Evolutionary conservation across 345 rosid genomes (phyloP).

Genomic region (Hevea brasiliensis): DNA sequence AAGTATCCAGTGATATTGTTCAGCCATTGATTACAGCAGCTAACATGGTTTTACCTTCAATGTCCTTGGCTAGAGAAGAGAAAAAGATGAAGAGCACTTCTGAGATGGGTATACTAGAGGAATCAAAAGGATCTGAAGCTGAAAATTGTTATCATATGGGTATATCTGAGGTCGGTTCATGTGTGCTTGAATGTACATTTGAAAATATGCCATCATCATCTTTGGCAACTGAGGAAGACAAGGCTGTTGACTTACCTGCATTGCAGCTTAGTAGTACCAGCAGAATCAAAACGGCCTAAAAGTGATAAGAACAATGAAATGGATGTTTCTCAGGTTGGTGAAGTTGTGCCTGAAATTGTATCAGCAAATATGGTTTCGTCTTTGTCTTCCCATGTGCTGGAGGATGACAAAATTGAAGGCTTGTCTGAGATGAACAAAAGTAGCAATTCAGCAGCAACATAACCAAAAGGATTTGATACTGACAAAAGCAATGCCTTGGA

Average conservation of each 20-base stretch:
- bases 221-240: constrained; percentile 8
- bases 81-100: background rate
- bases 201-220: constrained; percentile 10
- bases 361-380: background rate
- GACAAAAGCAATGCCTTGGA: background rate
- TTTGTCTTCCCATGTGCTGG: background rate
- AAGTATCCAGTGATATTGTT: background rate
- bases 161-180: background rate
- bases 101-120: constrained; percentile 8
- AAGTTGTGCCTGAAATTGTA: background rate
- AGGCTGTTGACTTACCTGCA: constrained; percentile 3
- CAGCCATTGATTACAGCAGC: background rate
- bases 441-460: background rate
- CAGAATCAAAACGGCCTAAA: background rate
- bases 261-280: background rate
- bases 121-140: background rate
- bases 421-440: background rate
- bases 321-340: background rate
- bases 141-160: background rate
- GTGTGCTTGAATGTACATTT: background rate
- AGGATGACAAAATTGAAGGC: background rate
- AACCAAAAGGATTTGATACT: constrained; percentile 4
- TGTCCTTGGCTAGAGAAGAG: background rate
- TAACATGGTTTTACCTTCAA: background rate
- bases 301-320: background rate